phyloP scores from a whole-genome alignment of 805 yeast species.

The Saccharomycopsis sp. region DNA sequence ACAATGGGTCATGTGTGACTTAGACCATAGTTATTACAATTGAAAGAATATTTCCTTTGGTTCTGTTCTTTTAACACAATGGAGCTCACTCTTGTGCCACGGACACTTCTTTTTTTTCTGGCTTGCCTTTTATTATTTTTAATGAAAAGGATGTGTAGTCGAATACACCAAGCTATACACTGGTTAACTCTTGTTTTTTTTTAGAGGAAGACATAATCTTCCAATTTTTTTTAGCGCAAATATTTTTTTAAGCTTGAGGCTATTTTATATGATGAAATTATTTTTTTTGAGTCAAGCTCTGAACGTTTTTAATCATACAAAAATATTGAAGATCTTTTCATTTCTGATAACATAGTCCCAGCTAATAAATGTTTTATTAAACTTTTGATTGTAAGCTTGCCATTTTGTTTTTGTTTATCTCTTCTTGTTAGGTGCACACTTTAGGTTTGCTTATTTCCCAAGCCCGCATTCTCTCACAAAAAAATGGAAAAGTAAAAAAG shows the following conservation, averaged over 20 bases:
- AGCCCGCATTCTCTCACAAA: too few relatives aligned
- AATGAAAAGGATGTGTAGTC: constrained; percentile 13
- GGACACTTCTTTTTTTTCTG: constrained; percentile 12
- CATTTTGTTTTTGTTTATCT: too few relatives aligned
- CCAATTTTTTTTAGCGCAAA: too few relatives aligned
- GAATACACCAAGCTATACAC: constrained; percentile 16
- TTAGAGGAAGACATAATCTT: too few relatives aligned
- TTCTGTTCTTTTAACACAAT: constrained; percentile 16
- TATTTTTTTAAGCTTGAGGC: too few relatives aligned
- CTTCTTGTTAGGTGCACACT: too few relatives aligned
- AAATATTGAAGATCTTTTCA: constrained; percentile 16
- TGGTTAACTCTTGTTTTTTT: not conserved
- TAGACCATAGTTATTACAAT: constrained; percentile 22
- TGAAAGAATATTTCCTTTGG: constrained; percentile 8
- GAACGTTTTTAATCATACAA: constrained; percentile 10
- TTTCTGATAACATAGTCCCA: constrained; percentile 13
- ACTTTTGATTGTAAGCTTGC: too few relatives aligned
- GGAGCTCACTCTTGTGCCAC: constrained; percentile 22
- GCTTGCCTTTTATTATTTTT: constrained; percentile 8
- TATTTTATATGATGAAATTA: constrained; percentile 21
- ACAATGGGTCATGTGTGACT: constrained; percentile 17
- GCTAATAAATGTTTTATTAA: too few relatives aligned
- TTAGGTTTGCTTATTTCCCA: too few relatives aligned
- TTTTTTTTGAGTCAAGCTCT: constrained; percentile 23
- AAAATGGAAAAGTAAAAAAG: too few relatives aligned